Percentiles rank a stretch among this genome's conserved stretches.
phyloP scores from a whole-genome alignment of 1,284 basidiomycete species.

The Peniophora sp. region DNA sequence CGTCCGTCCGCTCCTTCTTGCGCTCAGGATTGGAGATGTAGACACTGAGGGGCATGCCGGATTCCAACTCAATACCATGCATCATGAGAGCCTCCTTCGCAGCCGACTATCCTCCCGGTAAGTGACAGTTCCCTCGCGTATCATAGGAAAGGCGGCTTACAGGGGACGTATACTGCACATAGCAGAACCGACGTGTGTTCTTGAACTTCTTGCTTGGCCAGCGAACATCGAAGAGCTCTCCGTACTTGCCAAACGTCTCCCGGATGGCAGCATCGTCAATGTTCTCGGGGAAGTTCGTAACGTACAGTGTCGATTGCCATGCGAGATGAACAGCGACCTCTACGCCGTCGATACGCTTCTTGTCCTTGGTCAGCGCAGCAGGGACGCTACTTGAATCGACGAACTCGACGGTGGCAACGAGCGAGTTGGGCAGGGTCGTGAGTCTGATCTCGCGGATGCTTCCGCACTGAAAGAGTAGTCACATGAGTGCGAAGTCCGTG shows the following conservation, averaged over 20 bases:
- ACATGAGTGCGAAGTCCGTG: conserved; percentile 3
- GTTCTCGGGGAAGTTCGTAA: conserved; percentile 91
- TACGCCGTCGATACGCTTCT: conserved; percentile 69
- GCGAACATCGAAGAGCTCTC: conserved; percentile 86
- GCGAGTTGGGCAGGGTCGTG: conserved; percentile 43
- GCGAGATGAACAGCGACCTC: conserved; percentile 83
- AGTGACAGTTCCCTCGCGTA: too few relatives aligned
- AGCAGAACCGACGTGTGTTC: conserved; percentile 86
- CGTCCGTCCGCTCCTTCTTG: conserved; percentile 84
- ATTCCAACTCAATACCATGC: conserved; percentile 68
- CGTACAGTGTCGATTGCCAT: conserved; percentile 92
- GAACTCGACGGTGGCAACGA: conserved; percentile 81
- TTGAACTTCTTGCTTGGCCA: conserved; percentile 99
- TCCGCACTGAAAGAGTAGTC: conserved; percentile 59
- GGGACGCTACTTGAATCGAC: conserved; percentile 68
- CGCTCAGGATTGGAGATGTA: conserved; percentile 86
- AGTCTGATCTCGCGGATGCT: conserved; percentile 74
- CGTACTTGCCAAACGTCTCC: conserved; percentile 80
- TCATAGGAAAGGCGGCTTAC: conserved; percentile 36
- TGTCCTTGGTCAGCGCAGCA: conserved; percentile 86
- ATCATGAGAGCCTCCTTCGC: conserved; percentile 76
- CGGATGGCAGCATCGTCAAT: conserved; percentile 78
- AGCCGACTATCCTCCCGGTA: conserved; percentile 21
- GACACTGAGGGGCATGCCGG: conserved; percentile 66
- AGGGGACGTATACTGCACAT: conserved; percentile 84